These are phyloP conservation scores for Mycena epipterygia DNA, from an alignment of 768 basidiomycete species.

Conservation along the genomic window DNA sequence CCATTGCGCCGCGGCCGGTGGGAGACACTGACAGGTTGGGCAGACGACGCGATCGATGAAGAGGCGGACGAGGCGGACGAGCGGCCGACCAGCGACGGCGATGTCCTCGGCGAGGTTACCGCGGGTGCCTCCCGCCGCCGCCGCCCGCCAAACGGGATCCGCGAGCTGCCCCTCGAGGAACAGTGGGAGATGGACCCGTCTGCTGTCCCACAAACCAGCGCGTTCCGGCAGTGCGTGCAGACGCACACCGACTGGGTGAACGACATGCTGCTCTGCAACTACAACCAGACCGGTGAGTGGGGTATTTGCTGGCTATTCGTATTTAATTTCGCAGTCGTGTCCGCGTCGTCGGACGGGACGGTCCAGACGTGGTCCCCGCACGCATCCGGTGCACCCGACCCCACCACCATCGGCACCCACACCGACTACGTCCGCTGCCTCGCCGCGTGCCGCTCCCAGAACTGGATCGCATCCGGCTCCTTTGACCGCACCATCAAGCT, in stretches of 20 bases:
- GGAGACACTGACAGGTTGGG: constrained; percentile 91
- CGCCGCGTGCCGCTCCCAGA: constrained; percentile 79
- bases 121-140: constrained; percentile 47
- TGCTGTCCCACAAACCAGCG: constrained; percentile 68
- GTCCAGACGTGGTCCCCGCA: constrained; percentile 96
- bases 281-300: constrained; percentile 88
- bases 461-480: constrained; percentile 94
- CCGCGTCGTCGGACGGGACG: constrained; percentile 96
- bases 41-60: constrained; percentile 75
- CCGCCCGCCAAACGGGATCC: constrained; percentile 50
- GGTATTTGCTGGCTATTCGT: too few species aligned
- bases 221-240: constrained; percentile 91
- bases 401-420: constrained; percentile 79
- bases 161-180: constrained; percentile 72
- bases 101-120: constrained; percentile 80
- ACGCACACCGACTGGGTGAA: constrained; percentile 97
- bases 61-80: constrained; percentile 76
- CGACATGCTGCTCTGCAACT: constrained; percentile 91
- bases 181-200: constrained; percentile 89
- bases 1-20: constrained; percentile 60
- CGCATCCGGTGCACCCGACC: constrained; percentile 66
- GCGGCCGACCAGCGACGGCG: constrained; percentile 72
- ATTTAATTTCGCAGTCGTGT: constrained; percentile 70
- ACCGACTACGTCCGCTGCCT: constrained; percentile 91
- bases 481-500: constrained; percentile 95